phyloP scores from a whole-genome alignment of 1,284 basidiomycete genomes.

The Cystobasidium pallidum region DNA sequence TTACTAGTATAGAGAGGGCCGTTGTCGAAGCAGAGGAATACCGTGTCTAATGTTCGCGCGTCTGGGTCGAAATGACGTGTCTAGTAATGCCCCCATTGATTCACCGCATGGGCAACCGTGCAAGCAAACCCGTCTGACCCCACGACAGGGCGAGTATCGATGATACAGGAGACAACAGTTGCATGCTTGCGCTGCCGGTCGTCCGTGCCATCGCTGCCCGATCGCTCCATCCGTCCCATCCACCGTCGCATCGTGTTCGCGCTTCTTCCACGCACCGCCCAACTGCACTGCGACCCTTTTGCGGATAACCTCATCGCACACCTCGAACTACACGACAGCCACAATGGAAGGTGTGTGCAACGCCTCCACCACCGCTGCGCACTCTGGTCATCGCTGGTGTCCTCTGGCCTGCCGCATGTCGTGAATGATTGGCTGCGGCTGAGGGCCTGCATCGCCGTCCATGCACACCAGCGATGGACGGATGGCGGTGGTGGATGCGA shows the following conservation, averaged over 20 bases:
- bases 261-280: slow-evolving; percentile 24
- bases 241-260: slow-evolving; percentile 16
- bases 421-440: slow-evolving; percentile 11
- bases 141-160: too few relatives aligned
- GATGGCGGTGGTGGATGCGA: too few relatives aligned
- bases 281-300: not conserved
- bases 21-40: not conserved
- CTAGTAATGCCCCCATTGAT: too few relatives aligned
- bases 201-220: not conserved
- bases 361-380: not conserved
- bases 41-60: not conserved
- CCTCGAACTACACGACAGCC: not conserved
- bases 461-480: too few relatives aligned
- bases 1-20: not conserved
- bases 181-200: not conserved
- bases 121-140: too few relatives aligned
- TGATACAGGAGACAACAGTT: not conserved
- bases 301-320: too few relatives aligned
- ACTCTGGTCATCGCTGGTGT: not conserved
- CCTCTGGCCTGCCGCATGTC: not conserved
- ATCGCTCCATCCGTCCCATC: not conserved
- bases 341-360: slow-evolving; percentile 36
- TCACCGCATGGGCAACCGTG: too few relatives aligned
- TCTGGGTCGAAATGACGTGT: slow-evolving; percentile 14
- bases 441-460: not conserved